Evolutionary conservation across 805 yeast species (phyloP).

Genomic region (Hanseniaspora mollemarum): DNA sequence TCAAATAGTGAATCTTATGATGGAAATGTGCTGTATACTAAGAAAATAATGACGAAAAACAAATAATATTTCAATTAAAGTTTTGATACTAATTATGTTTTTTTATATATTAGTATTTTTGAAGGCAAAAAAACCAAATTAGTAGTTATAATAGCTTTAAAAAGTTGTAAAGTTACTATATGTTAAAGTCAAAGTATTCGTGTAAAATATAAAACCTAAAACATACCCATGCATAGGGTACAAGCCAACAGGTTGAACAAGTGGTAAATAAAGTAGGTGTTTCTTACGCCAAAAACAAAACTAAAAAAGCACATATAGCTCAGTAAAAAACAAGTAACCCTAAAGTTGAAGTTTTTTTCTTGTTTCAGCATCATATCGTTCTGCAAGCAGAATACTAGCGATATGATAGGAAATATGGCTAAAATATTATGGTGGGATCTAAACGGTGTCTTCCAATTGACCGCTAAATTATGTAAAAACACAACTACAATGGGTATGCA

Average conservation of each 20-base stretch:
- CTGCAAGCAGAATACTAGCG: conserved; percentile 32
- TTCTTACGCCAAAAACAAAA: conserved; percentile 63
- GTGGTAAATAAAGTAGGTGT: conserved; percentile 77
- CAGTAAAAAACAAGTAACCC: conserved; percentile 33
- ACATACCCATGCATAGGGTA: conserved; percentile 32
- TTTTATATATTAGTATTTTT: background rate
- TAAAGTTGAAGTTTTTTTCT: conserved; percentile 22
- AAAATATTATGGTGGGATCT: conserved; percentile 75
- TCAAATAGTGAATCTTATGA: background rate
- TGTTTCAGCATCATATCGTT: conserved; percentile 11
- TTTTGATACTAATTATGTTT: background rate
- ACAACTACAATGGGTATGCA: conserved; percentile 69
- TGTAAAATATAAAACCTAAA: too few relatives aligned
- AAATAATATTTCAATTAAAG: background rate
- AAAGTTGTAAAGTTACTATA: too few relatives aligned
- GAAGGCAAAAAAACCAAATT: too few relatives aligned
- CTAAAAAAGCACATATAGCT: conserved; percentile 49
- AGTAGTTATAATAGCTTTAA: too few relatives aligned
- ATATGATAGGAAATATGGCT: conserved; percentile 61
- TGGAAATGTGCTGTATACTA: background rate
- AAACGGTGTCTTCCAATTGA: conserved; percentile 74
- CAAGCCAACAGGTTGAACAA: conserved; percentile 55
- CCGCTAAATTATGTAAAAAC: conserved; percentile 64
- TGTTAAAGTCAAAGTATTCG: too few relatives aligned
- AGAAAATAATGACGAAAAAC: conserved; percentile 3